These are phyloP conservation scores for Candida stauntonica DNA, from an alignment of 805 yeast genomes.

Conservation along the genomic window DNA sequence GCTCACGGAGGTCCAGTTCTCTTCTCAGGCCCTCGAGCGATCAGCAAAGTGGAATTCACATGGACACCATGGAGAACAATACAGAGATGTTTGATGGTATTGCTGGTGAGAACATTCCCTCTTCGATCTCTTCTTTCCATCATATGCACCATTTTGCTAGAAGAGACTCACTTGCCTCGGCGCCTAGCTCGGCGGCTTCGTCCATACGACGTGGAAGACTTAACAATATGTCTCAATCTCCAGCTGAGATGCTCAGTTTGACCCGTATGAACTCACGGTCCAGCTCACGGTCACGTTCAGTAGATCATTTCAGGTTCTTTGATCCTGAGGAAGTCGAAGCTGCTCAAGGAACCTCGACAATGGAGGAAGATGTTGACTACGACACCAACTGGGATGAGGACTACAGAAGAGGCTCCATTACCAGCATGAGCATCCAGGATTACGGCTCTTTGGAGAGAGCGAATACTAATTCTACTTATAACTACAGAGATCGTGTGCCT, in stretches of 20 bases:
- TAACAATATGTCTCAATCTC: conserved; percentile 8
- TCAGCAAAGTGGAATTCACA: conserved; percentile 27
- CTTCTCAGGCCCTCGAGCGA: conserved; percentile 30
- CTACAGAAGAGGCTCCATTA: conserved; percentile 32
- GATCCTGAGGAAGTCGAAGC: conserved; percentile 75
- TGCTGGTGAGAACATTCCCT: conserved; percentile 69
- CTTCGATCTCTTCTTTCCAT: conserved; percentile 73
- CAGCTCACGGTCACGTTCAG: conserved; percentile 32
- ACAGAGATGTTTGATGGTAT: conserved; percentile 77
- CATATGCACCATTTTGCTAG: conserved; percentile 47
- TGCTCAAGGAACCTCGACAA: conserved; percentile 85
- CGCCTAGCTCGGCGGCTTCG: conserved; percentile 25
- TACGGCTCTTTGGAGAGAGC: conserved; percentile 23
- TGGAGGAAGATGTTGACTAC: conserved; percentile 63
- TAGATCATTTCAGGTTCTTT: conserved; percentile 68
- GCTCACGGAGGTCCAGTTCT: no score
- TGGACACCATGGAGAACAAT: conserved; percentile 52
- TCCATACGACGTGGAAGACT: conserved; percentile 26
- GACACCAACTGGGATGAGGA: conserved; percentile 74
- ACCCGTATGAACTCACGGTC: conserved; percentile 29
- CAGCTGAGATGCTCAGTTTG: conserved; percentile 18
- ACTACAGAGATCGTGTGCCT: conserved; percentile 35
- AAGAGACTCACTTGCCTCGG: conserved; percentile 9
- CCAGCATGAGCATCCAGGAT: conserved; percentile 24
- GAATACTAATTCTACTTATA: conserved; percentile 31